Evolutionary conservation across 805 yeast species (phyloP), one percentile per base, ranked within the genome.

Genomic region (Phaffomyces opuntiae): DNA sequence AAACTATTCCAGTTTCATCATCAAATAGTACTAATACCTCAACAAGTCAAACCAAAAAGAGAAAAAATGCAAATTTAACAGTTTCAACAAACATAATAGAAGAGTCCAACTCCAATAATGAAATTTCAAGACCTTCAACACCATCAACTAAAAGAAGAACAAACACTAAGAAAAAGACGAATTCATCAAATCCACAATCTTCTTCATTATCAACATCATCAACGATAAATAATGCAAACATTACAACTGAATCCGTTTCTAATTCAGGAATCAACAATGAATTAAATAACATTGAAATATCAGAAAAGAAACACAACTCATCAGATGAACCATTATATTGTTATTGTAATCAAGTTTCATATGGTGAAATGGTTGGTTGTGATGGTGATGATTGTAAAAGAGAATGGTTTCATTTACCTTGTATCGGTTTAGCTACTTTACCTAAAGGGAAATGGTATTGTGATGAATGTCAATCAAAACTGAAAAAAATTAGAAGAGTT

Each of bases 331-430:
- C 95, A 1, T 78, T 89, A 2, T 91, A 91, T 63, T 93, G 99
- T 65, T 90, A 91, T 68, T 93, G 99, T 68, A 87, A 89, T 62
- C 96, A 90, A 62, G 96, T 90, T 0, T 91, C 97, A 5, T 93
- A 86, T 61, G 99, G 99, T 17, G 98, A 93, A 60, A 93, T 93
- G 99, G 97, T 93, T 49, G 99, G 96, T 2, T 93, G 99, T 67
- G 99, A 93, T 60, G 97, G 96, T 12, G 90, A 87, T 33, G 80
- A 82, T 48, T 91, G 98, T 69, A 81, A 81, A 61, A 73, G 88
- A 45, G 98, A 90, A 64, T 90, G 98, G 98, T 90, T 90, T 67
- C 98, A 90, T 69, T 70, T 91, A 54, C 95, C 95, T 16, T 90
- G 98, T 65, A 85, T 87, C 38, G 96, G 96, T 0, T 74, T 89